These are phyloP conservation scores for Knufia petricola DNA, from an alignment of 2,329 filamentous ascomycete species.

Conservation along the genomic window DNA sequence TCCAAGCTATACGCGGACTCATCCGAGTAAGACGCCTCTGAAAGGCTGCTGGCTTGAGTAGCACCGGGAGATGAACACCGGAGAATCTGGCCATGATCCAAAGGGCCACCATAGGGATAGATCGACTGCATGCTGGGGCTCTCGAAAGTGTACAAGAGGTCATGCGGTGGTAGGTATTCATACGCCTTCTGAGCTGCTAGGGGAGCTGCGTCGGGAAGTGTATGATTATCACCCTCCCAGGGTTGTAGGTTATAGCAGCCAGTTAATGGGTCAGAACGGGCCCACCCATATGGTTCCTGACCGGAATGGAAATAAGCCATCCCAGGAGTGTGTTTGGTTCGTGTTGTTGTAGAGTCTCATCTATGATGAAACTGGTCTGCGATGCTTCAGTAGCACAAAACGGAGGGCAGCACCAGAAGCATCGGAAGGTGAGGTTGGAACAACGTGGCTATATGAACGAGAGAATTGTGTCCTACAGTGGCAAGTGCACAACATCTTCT, in stretches of 20 bases:
- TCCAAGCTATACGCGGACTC: not conserved
- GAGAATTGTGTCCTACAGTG: not conserved
- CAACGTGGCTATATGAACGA: not conserved
- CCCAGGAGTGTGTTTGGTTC: not conserved
- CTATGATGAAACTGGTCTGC: not conserved
- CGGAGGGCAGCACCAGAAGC: not conserved
- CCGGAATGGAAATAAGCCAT: not conserved
- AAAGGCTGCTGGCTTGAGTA: slow-evolving; percentile 2
- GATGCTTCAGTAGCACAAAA: not conserved
- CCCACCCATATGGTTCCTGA: not conserved
- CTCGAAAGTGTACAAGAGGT: not conserved
- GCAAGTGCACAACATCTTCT: not conserved
- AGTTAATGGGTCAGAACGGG: not conserved
- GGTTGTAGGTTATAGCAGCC: not conserved
- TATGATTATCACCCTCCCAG: not conserved
- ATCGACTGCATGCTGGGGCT: not conserved
- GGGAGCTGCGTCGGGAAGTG: not conserved
- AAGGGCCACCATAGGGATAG: not conserved
- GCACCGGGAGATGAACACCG: not conserved
- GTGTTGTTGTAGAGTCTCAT: not conserved
- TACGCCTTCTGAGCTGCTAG: too few relatives aligned
- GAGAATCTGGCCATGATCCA: not conserved
- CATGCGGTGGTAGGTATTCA: not conserved
- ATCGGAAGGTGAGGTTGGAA: not conserved
- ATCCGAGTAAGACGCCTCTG: not conserved